Conservation (phyloP, 352 stramenopile genomes). For the Pythium vanterpoolii region DNA sequence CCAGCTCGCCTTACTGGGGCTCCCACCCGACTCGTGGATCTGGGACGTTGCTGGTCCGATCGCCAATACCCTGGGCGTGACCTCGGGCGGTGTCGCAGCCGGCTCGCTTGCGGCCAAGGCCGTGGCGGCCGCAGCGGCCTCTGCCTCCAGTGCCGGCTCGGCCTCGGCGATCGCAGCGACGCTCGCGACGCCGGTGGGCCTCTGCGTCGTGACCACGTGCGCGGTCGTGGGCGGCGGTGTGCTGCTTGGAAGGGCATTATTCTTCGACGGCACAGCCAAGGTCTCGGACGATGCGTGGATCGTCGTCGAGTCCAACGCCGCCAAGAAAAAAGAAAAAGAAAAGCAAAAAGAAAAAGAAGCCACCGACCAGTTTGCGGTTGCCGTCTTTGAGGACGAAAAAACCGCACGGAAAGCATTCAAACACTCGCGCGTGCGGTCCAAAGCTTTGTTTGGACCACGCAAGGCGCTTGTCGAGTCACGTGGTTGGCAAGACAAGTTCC, state of each 20-base stretch:
- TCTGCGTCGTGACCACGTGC: not conserved
- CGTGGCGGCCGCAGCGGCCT: not conserved
- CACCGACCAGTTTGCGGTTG: not conserved
- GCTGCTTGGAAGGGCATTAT: not conserved
- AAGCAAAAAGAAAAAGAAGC: not conserved
- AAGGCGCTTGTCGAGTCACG: not conserved
- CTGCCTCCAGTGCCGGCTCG: not conserved
- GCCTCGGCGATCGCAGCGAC: not conserved
- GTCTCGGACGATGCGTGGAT: constrained; percentile 2
- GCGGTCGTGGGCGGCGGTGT: not conserved
- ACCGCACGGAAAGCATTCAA: not conserved
- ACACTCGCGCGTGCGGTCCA: not conserved
- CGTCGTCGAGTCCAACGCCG: not conserved
- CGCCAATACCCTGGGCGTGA: constrained; percentile 1
- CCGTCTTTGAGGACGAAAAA: constrained; percentile 1
- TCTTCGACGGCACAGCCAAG: not conserved
- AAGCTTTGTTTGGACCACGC: not conserved
- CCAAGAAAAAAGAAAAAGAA: not conserved
- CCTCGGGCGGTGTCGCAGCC: not conserved
- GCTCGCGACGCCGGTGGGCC: constrained; percentile 1
- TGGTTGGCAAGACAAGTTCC: not conserved
- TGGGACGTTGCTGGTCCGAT: not conserved
- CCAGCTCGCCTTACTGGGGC: not conserved
- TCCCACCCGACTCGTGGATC: constrained; percentile 1
- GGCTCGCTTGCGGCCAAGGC: constrained; percentile 3